Evolutionary conservation across 2,329 filamentous ascomycete species (phyloP), one percentile per base, ranked within the genome.

Genomic region (Sporothrix schenckii): DNA sequence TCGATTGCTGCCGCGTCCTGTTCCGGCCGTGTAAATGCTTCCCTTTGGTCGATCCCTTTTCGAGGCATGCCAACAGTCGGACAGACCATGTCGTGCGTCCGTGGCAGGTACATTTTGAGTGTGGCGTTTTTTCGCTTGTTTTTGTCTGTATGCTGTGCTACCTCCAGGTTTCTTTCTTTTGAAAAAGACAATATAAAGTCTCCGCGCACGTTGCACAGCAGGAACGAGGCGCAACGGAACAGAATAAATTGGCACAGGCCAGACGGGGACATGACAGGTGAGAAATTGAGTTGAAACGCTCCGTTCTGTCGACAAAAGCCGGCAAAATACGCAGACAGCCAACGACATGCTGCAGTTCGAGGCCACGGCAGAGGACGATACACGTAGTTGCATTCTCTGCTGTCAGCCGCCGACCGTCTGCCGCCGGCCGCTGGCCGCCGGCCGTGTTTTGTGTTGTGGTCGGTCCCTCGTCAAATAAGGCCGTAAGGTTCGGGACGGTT

Each of bases 401-500:
- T 39, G 19, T 11, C 34, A 44, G 14, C 34, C 34, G 34, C 21
- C 54, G 19, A 14, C 27, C 27, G 53, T 53, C 11, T 11, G n/a
- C 49, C 16, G 3, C 16, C 16, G 14, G 41, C 16, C 4, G 30
- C 13, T 50, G 13, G 14, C 41, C 41, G 41, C 41, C 11, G 13
- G 41, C 41, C 41, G 13, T 44, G 41, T 44, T 44, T 44, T 13
- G 41, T 44, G 41, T 44, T 67, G 65, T 53, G 50, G 19, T 39
- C 52, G 24, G 63, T 44, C n/a, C 19, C 21, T 27, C 27, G n/a
- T 21, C 14, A 56, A 53, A 61, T 68, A 70, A 68, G 69, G 69
- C 69, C 69, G 69, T 70, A 70, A 70, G 69, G 69, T 70, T 70
- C 69, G 69, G 69, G 44, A 53, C 58, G 39, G 50, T 44, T 56